phyloP scores from a whole-genome alignment of 192 early-diverging fungal genomes.

The Umbelopsis sp. region DNA sequence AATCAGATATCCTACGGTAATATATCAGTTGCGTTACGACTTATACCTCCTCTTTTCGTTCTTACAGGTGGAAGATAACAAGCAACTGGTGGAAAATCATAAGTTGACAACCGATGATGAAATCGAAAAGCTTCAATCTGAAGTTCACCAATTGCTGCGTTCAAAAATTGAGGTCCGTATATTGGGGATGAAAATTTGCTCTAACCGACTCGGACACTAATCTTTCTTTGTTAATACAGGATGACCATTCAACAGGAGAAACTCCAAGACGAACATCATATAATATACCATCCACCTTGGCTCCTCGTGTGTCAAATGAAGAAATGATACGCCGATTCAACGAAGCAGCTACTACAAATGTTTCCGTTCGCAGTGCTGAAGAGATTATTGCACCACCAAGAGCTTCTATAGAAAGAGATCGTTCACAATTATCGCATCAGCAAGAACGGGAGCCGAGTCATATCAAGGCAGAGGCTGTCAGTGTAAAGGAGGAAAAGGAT shows the following conservation, averaged over 20 bases:
- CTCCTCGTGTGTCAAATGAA: constrained; percentile 1
- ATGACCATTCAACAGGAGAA: background rate
- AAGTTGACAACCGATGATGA: background rate
- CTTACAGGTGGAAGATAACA: background rate
- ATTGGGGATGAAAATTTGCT: background rate
- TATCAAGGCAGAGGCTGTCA: background rate
- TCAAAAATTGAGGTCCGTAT: background rate
- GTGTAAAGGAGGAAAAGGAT: background rate
- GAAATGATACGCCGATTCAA: background rate
- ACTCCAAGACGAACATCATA: background rate
- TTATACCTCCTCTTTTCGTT: background rate
- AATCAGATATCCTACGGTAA: too few species aligned
- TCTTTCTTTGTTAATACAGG: background rate
- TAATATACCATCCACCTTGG: background rate
- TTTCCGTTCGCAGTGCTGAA: background rate
- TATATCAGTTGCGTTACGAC: background rate
- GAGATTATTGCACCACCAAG: background rate
- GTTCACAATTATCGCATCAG: background rate
- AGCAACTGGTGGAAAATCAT: background rate
- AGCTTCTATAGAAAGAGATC: too few species aligned
- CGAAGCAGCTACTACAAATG: background rate
- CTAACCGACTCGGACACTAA: background rate
- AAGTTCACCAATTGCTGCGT: background rate
- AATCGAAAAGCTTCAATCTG: background rate
- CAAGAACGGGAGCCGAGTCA: background rate